A percentile compares a stretch with the other conserved stretches of the same genome.
Evolutionary conservation across 2,329 filamentous ascomycete species (phyloP).

Genomic region (Alternaria rosae): DNA sequence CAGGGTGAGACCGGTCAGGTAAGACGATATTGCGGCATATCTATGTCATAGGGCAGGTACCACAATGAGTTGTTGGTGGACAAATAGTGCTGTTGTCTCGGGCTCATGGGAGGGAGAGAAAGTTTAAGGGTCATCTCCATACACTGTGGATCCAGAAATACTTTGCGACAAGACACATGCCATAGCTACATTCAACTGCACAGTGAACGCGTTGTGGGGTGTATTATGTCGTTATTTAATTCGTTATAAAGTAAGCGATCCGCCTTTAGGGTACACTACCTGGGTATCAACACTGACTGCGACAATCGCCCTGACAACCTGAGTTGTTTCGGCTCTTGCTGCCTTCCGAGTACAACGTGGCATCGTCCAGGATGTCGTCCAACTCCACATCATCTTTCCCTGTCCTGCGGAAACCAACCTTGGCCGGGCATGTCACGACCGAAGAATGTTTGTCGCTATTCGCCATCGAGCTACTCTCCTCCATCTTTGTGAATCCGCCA

Average conservation of each 20-base stretch:
- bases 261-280: neutral
- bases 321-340: neutral
- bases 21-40: neutral
- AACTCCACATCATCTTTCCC: neutral
- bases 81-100: neutral
- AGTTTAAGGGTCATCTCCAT: too few relatives aligned
- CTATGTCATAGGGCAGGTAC: neutral
- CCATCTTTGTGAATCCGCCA: neutral
- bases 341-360: neutral
- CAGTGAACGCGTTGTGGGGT: neutral
- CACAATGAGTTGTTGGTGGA: neutral
- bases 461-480: neutral
- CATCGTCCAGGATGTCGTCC: neutral
- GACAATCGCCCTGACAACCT: neutral
- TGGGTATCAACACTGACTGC: neutral
- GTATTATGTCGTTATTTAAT: neutral
- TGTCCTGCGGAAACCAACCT: neutral
- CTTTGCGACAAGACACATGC: too few relatives aligned
- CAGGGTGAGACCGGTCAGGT: neutral
- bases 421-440: neutral
- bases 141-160: too few relatives aligned
- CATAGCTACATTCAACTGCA: too few relatives aligned
- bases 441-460: neutral
- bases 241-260: neutral
- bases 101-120: too few relatives aligned